These are phyloP conservation scores for Phaeotremella fagi DNA, from an alignment of 768 basidiomycete species.

Conservation along the genomic window DNA sequence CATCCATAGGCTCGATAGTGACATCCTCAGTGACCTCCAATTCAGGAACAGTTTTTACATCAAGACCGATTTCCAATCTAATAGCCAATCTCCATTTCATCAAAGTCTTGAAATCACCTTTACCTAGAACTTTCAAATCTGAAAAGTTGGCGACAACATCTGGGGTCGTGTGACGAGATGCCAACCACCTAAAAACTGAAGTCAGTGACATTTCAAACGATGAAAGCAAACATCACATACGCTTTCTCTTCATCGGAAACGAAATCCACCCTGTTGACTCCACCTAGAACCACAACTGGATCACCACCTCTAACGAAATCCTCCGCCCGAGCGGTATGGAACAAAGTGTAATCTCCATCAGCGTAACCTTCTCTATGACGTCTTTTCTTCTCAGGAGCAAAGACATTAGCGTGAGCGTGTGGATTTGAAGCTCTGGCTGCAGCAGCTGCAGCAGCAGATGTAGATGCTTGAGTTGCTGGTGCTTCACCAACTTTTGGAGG, in stretches of 20 bases:
- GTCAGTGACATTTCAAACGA: slow-evolving; percentile 1
- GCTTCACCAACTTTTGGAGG: slow-evolving; percentile 2
- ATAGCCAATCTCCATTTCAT: slow-evolving; percentile 85
- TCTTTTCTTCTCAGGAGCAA: slow-evolving; percentile 94
- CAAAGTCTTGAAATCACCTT: slow-evolving; percentile 90
- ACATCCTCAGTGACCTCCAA: slow-evolving; percentile 69
- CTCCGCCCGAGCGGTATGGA: slow-evolving; percentile 63
- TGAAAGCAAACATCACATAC: slow-evolving; percentile 50
- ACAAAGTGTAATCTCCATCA: slow-evolving; percentile 87
- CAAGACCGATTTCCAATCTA: slow-evolving; percentile 85
- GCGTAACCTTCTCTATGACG: slow-evolving; percentile 89
- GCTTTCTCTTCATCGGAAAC: slow-evolving; percentile 75
- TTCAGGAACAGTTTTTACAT: slow-evolving; percentile 66
- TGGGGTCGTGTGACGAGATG: slow-evolving; percentile 63
- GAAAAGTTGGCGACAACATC: slow-evolving; percentile 79
- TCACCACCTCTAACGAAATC: slow-evolving; percentile 68
- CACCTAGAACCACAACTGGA: slow-evolving; percentile 71
- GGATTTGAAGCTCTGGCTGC: slow-evolving; percentile 60
- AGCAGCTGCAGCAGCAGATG: slow-evolving; percentile 37
- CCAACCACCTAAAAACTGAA: slow-evolving; percentile 60
- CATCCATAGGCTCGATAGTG: slow-evolving; percentile 59
- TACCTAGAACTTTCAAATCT: slow-evolving; percentile 94
- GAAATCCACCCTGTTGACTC: slow-evolving; percentile 67
- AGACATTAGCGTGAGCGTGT: slow-evolving; percentile 71
- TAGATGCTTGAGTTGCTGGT: slow-evolving; percentile 23